These are phyloP conservation scores for Umbelopsis sp. DNA, from an alignment of 192 early-diverging fungal genomes.

Conservation along the genomic window DNA sequence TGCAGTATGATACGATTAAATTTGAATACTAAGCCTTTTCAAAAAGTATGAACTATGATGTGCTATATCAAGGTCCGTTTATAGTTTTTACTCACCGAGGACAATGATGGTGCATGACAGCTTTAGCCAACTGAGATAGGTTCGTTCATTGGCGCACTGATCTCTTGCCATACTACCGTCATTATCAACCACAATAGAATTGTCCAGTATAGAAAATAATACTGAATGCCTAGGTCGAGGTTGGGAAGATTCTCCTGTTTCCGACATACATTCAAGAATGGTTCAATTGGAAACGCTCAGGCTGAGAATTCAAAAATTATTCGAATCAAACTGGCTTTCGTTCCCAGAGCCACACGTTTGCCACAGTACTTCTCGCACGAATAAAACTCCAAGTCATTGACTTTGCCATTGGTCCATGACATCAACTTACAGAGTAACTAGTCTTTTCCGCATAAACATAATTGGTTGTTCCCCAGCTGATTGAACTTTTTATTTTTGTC, in stretches of 20 bases:
- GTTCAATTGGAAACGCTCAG: neutral
- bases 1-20: neutral
- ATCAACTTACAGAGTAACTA: slow-evolving; percentile 45
- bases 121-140: slow-evolving; percentile 31
- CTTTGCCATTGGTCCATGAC: slow-evolving; percentile 27
- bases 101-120: slow-evolving; percentile 34
- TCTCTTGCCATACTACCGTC: slow-evolving; percentile 36
- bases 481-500: no score
- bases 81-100: slow-evolving; percentile 25
- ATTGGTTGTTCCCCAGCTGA: neutral
- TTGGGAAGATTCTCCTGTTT: neutral
- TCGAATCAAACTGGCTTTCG: slow-evolving; percentile 3
- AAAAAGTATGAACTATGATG: no score
- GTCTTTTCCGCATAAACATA: neutral
- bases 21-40: no score
- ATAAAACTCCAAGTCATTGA: neutral
- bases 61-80: neutral
- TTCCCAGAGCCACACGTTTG: neutral
- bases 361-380: neutral
- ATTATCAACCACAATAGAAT: slow-evolving; percentile 24
- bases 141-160: slow-evolving; percentile 40
- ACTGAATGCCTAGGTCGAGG: neutral
- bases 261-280: neutral
- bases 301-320: neutral
- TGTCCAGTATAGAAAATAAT: neutral